phyloP scores from a whole-genome alignment of 176 grass and related monocot species.

The Oryza australiensis region DNA sequence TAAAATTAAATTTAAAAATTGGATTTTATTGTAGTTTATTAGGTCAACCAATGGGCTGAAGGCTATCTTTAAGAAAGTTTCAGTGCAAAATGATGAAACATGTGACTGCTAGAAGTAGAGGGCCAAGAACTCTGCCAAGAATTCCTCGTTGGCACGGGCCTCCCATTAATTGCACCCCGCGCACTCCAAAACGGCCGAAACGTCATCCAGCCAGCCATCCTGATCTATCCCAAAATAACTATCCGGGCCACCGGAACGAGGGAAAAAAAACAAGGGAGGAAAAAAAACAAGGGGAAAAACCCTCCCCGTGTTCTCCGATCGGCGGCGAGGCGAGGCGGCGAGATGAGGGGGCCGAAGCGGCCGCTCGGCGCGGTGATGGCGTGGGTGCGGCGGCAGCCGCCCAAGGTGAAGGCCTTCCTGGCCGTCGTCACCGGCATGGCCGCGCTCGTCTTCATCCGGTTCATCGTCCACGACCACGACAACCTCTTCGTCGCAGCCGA shows the following conservation, averaged over 20 bases:
- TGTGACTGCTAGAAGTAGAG: neutral
- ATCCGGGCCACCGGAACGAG: neutral
- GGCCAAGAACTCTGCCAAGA: slow-evolving; percentile 13
- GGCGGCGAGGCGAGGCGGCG: slow-evolving; percentile 18
- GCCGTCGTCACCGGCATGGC: slow-evolving; percentile 91
- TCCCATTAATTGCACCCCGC: slow-evolving; percentile 10
- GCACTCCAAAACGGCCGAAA: slow-evolving; percentile 3
- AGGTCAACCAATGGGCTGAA: too few relatives aligned
- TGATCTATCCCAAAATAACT: neutral
- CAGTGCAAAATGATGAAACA: neutral
- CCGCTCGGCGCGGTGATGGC: slow-evolving; percentile 62
- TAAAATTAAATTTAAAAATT: too few relatives aligned
- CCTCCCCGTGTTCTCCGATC: slow-evolving; percentile 41
- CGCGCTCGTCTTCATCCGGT: slow-evolving; percentile 89
- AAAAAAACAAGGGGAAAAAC: neutral
- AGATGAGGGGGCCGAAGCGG: slow-evolving; percentile 65
- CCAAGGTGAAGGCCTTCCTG: slow-evolving; percentile 98
- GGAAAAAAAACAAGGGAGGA: neutral
- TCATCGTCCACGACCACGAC: slow-evolving; percentile 99
- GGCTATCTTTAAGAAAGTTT: too few relatives aligned
- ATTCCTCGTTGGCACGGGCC: neutral
- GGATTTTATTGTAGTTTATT: too few relatives aligned
- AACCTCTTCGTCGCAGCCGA: slow-evolving; percentile 93
- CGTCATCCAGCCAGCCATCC: neutral
- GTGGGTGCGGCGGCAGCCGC: slow-evolving; percentile 88